These are phyloP conservation scores for Rhynchosporium graminicola DNA, from an alignment of 2,329 filamentous ascomycete genomes.

Conservation along the genomic window DNA sequence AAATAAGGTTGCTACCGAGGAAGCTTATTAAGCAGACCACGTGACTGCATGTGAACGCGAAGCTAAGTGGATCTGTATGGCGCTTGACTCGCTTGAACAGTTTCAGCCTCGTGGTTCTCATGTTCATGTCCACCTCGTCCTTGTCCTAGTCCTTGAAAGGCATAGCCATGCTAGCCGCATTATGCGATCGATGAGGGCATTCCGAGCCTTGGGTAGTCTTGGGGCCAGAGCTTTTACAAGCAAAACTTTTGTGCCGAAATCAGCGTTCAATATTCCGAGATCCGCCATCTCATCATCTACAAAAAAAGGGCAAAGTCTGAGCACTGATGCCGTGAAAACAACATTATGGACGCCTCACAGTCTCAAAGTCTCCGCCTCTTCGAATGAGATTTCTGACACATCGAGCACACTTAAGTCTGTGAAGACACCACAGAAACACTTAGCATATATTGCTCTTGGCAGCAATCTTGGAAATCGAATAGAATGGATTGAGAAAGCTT, in stretches of 20 bases:
- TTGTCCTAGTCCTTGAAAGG: no score
- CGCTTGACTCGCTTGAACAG: background rate
- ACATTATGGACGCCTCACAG: slow-evolving; percentile 29
- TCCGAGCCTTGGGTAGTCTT: slow-evolving; percentile 1
- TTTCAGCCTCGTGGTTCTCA: background rate
- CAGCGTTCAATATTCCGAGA: background rate
- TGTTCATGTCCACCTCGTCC: background rate
- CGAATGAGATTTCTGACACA: background rate
- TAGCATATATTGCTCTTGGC: slow-evolving; percentile 82
- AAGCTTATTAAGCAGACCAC: background rate
- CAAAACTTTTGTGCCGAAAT: slow-evolving; percentile 1
- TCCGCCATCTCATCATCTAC: background rate
- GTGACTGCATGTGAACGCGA: slow-evolving; percentile 11
- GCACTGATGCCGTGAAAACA: slow-evolving; percentile 1
- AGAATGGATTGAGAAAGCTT: slow-evolving; percentile 81
- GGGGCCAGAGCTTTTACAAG: slow-evolving; percentile 11
- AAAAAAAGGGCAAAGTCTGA: slow-evolving; percentile 17
- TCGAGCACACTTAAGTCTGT: background rate
- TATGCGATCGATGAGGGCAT: slow-evolving; percentile 24
- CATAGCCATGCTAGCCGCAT: background rate
- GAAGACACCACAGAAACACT: slow-evolving; percentile 11
- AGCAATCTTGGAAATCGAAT: slow-evolving; percentile 91
- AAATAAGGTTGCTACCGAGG: no score
- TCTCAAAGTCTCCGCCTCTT: slow-evolving; percentile 13
- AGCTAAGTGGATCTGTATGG: background rate